A percentile compares a stretch with the other conserved stretches of the same genome.
These are phyloP conservation scores for Cucurbita moschata DNA, from an alignment of 306 rosid genomes.

Conservation along the genomic window DNA sequence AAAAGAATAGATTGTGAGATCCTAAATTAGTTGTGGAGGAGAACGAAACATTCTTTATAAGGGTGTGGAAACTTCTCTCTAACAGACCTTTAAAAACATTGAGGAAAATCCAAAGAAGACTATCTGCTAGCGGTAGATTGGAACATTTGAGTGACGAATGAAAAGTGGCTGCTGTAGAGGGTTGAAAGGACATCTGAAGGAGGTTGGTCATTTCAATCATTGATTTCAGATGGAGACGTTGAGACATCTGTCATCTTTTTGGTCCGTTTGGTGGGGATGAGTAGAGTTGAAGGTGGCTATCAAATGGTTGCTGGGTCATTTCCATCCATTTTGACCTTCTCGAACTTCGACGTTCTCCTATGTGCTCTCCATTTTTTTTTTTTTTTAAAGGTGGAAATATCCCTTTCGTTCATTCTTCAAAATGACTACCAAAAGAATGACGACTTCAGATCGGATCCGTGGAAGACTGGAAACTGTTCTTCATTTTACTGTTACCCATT, in stretches of 20 bases:
- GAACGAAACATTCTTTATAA: too few species aligned
- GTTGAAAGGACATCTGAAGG: background rate
- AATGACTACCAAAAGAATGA: background rate
- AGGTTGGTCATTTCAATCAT: slow-evolving; percentile 16
- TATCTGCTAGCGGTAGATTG: too few species aligned
- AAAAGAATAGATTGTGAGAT: too few species aligned
- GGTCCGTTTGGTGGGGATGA: slow-evolving; percentile 30
- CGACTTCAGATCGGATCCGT: background rate
- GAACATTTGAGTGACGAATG: background rate
- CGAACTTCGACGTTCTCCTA: background rate
- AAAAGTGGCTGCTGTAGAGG: background rate
- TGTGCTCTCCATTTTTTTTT: background rate
- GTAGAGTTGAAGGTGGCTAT: slow-evolving; percentile 40
- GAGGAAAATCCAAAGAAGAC: too few species aligned
- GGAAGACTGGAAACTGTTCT: background rate
- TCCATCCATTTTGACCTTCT: slow-evolving; percentile 16
- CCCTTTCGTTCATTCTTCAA: background rate
- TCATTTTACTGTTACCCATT: background rate
- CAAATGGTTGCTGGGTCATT: slow-evolving; percentile 30
- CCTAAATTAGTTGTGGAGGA: too few species aligned
- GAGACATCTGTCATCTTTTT: background rate
- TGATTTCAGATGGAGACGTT: slow-evolving; percentile 21
- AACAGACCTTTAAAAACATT: too few species aligned
- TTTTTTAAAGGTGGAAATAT: background rate
- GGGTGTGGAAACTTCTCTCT: too few species aligned